phyloP scores from a whole-genome alignment of 495 filamentous ascomycete genomes.

The Lentithecium fluviatile region DNA sequence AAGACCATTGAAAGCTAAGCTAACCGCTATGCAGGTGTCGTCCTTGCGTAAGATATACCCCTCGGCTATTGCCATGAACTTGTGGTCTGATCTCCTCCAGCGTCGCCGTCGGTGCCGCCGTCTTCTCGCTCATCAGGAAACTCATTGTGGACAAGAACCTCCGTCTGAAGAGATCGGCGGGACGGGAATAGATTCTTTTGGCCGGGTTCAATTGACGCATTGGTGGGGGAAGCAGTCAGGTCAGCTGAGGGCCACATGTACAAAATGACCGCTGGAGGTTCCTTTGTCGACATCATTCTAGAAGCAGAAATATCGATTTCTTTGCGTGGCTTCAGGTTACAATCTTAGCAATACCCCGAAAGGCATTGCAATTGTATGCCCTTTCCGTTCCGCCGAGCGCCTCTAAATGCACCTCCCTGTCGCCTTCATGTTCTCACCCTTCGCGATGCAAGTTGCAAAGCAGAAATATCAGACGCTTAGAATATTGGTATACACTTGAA shows the following conservation, averaged over 20 bases:
- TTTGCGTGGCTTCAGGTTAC: background rate
- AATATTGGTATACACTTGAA: no score
- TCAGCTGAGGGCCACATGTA: background rate
- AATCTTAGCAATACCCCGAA: no score
- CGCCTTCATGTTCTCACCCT: no score
- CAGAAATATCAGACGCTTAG: no score
- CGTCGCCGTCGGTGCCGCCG: conserved; percentile 67
- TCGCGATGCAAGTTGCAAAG: no score
- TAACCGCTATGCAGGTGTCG: conserved; percentile 62
- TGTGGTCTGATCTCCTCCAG: conserved; percentile 42
- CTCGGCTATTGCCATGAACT: background rate
- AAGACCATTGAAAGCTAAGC: background rate
- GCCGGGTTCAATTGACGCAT: background rate
- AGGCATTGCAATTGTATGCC: no score
- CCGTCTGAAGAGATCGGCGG: conserved; percentile 55
- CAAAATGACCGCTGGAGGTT: background rate
- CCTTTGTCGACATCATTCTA: background rate
- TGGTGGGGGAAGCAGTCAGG: background rate
- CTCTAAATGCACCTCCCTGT: no score
- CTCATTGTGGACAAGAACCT: conserved; percentile 87
- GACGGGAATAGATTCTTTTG: conserved; percentile 9
- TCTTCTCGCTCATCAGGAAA: conserved; percentile 78
- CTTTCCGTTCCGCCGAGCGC: no score
- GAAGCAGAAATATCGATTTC: background rate
- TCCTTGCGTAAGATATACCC: conserved; percentile 63